A percentile compares a stretch with the other conserved stretches of the same genome.
phyloP scores from a whole-genome alignment of 164 flowering plant species.

The Umbilicus rupestris region DNA sequence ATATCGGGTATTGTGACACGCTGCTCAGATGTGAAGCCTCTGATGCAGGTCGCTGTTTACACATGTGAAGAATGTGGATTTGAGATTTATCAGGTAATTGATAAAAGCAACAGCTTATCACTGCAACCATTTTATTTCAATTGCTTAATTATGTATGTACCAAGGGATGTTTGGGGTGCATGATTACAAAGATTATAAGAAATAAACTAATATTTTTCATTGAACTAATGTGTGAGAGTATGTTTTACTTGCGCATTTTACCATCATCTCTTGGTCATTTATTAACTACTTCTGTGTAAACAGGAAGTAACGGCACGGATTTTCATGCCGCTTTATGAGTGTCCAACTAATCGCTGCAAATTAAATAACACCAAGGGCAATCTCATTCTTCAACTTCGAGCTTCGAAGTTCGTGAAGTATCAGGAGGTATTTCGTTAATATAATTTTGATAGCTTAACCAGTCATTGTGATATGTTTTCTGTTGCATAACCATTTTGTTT shows the following conservation, averaged over 20 bases:
- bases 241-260: neutral
- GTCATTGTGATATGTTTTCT: neutral
- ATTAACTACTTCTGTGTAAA: slow-evolving; percentile 2
- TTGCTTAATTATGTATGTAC: neutral
- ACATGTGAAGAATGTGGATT: slow-evolving; percentile 98
- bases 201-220: no score
- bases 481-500: neutral
- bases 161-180: neutral
- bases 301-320: slow-evolving; percentile 96
- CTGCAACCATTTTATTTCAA: neutral
- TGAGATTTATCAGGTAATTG: slow-evolving; percentile 90
- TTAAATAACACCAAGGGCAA: slow-evolving; percentile 65
- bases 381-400: slow-evolving; percentile 90
- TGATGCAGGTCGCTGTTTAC: slow-evolving; percentile 96
- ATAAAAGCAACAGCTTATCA: neutral
- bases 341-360: slow-evolving; percentile 72
- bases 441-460: neutral
- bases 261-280: neutral
- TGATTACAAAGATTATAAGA: no score
- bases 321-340: slow-evolving; percentile 93
- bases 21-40: slow-evolving; percentile 95
- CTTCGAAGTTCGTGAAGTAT: slow-evolving; percentile 91
- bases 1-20: slow-evolving; percentile 94
- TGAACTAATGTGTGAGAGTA: neutral
- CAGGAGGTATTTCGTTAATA: slow-evolving; percentile 64